Evolutionary conservation across 2,329 filamentous ascomycete genomes (phyloP), one percentile per base, ranked within the genome.

Genomic region (Xylaria sp.): DNA sequence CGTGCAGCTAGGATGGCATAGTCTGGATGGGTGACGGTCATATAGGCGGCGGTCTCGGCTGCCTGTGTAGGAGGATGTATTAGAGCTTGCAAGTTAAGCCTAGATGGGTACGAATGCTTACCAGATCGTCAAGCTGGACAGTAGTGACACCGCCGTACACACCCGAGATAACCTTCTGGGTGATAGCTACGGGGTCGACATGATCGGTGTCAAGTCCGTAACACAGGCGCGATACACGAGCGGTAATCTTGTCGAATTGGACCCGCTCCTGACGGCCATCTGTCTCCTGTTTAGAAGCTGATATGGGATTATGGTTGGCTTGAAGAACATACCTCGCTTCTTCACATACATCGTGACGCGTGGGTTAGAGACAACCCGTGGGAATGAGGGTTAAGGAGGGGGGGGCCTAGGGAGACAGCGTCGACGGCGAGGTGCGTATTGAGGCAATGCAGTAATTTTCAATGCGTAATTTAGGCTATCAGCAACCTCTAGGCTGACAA

Each of bases 221-320:
- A 88, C 96, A 99, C 79, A 99, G 87, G 78, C 96, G 91, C 55
- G 96, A 98, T 75, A 99, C 96, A 83, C 96, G 94, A 78, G 96
- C 96, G 79, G 96, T 98, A 89, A 99, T 99, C 87, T 99, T 99
- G 88, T 99, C 96, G 86, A 99, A 99, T 83, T 99, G 96, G 74
- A 99, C 96, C 83, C 96, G 96, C 88, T 99, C 96, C 87, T 98
- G 97, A 87, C 96, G 96, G 84, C 95, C 95, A 88, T 99, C 96
- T 98, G 65, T 12, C 18, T 10, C 25, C 13, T 25, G 48, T 51
- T 78, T 48, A 78, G 75, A 25, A 51, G 21, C 37, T 55, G 37
- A 5, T 10, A 57, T 2, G 1, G 47, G 50, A 63, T 63, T 21
- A 53, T 25, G 64, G 44, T 54, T n/a, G 35, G n/a, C 3, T 65